A percentile compares a stretch with the other conserved stretches of the same genome.
These are phyloP conservation scores for Phialocephala subalpina DNA, from an alignment of 2,329 filamentous ascomycete genomes.

Conservation along the genomic window DNA sequence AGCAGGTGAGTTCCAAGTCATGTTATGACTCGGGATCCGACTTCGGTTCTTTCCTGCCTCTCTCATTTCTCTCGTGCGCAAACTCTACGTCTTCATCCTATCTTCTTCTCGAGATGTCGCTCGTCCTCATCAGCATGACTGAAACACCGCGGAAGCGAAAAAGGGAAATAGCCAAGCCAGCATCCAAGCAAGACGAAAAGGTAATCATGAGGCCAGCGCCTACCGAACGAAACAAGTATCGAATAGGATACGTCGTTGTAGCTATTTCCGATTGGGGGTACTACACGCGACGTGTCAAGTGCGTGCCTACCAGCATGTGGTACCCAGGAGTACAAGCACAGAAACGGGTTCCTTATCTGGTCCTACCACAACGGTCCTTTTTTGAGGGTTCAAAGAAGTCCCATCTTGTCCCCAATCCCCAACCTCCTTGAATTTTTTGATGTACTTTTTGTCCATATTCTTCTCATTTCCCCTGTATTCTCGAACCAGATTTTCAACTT, in stretches of 20 bases:
- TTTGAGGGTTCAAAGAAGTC: background rate
- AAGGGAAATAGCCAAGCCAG: background rate
- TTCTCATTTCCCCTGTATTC: background rate
- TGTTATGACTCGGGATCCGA: background rate
- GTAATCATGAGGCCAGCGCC: conserved; percentile 7
- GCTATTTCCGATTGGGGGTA: conserved; percentile 1
- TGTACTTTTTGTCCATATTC: background rate
- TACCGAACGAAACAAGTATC: background rate
- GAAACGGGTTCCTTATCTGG: conserved; percentile 13
- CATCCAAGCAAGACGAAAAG: conserved; percentile 15
- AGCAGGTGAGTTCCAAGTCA: background rate
- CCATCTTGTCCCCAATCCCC: conserved; percentile 6
- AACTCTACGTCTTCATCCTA: background rate
- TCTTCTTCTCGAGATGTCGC: background rate
- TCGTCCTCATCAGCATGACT: background rate
- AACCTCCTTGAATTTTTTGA: background rate
- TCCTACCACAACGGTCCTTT: conserved; percentile 4
- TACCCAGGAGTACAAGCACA: conserved; percentile 8
- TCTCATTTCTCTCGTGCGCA: background rate
- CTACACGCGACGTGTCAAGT: conserved; percentile 15
- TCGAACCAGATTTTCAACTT: background rate
- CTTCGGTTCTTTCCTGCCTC: background rate
- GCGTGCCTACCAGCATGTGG: conserved; percentile 11
- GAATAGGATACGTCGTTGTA: conserved; percentile 5
- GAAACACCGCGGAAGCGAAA: background rate